phyloP scores from a whole-genome alignment of 495 filamentous ascomycete genomes.

The Schizothecium vesticola region DNA sequence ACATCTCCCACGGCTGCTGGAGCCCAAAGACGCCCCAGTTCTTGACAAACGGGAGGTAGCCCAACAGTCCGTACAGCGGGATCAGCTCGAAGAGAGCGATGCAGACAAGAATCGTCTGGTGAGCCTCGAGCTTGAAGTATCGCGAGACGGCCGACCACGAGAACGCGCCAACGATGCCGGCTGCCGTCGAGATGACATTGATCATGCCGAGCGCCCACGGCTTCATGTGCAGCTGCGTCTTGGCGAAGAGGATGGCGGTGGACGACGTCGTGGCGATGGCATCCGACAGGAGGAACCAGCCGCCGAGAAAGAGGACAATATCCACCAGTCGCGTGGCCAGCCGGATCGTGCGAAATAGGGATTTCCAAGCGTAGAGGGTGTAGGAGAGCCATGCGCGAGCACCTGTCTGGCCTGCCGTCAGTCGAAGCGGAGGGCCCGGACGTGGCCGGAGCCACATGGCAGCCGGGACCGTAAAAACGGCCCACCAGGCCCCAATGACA shows the following conservation, averaged over 20 bases:
- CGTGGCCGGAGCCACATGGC: slow-evolving; percentile 85
- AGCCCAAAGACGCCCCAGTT: slow-evolving; percentile 72
- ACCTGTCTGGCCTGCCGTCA: slow-evolving; percentile 24
- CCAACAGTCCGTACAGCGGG: slow-evolving; percentile 83
- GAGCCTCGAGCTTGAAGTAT: slow-evolving; percentile 58
- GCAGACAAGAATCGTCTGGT: slow-evolving; percentile 85
- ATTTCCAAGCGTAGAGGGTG: slow-evolving; percentile 75
- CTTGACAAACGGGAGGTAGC: slow-evolving; percentile 78
- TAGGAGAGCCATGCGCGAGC: slow-evolving; percentile 51
- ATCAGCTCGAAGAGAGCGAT: slow-evolving; percentile 88
- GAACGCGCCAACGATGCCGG: slow-evolving; percentile 82
- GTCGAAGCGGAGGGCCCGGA: slow-evolving; percentile 73
- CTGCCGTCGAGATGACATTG: slow-evolving; percentile 79
- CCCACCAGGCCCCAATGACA: slow-evolving; percentile 91
- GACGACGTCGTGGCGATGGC: slow-evolving; percentile 93
- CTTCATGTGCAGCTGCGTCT: slow-evolving; percentile 86
- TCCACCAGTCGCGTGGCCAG: slow-evolving; percentile 78
- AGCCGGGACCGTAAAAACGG: slow-evolving; percentile 82
- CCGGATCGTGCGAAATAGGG: slow-evolving; percentile 70
- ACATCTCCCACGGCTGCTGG: slow-evolving; percentile 96
- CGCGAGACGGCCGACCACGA: slow-evolving; percentile 76
- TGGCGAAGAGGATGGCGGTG: slow-evolving; percentile 91
- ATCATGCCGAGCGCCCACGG: slow-evolving; percentile 86
- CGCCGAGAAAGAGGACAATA: slow-evolving; percentile 77
- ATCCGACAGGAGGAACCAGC: slow-evolving; percentile 93